phyloP scores from a whole-genome alignment of 306 rosid species.

The Gillenia trifoliata region DNA sequence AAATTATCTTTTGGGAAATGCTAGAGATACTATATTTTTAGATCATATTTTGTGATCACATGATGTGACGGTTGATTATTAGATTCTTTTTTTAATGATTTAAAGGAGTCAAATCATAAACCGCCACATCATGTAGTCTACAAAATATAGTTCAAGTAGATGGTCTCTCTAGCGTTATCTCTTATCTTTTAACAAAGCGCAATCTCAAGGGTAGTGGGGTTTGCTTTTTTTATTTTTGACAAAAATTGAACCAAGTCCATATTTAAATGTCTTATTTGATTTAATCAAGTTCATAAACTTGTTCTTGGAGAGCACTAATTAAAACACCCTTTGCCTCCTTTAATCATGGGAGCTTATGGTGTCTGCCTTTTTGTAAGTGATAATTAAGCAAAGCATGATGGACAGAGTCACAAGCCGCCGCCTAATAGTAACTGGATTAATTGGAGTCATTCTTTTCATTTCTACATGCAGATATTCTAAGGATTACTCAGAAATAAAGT shows the following conservation, averaged over 20 bases:
- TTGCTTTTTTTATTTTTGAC: not conserved
- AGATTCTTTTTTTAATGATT: too few relatives aligned
- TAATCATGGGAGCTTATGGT: slow-evolving; percentile 1
- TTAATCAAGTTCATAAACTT: not conserved
- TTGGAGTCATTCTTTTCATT: not conserved
- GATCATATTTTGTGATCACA: too few relatives aligned
- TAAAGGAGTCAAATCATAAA: too few relatives aligned
- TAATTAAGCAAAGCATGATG: not conserved
- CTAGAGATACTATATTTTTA: too few relatives aligned
- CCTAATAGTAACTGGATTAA: not conserved
- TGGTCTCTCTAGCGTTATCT: too few relatives aligned
- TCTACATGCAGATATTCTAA: not conserved
- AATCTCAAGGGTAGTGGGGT: not conserved
- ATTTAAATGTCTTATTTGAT: not conserved
- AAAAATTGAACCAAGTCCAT: not conserved
- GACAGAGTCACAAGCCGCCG: slow-evolving; percentile 6
- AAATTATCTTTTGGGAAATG: not conserved
- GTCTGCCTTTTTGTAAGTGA: not conserved
- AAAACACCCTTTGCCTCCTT: not conserved
- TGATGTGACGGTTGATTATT: too few relatives aligned
- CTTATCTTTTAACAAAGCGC: not conserved
- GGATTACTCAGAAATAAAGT: not conserved
- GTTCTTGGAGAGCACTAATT: slow-evolving; percentile 16
- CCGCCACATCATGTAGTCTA: too few relatives aligned
- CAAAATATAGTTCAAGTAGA: too few relatives aligned